These are phyloP conservation scores for Danielozyma ontarioensis DNA, from an alignment of 805 yeast species.

Conservation along the genomic window DNA sequence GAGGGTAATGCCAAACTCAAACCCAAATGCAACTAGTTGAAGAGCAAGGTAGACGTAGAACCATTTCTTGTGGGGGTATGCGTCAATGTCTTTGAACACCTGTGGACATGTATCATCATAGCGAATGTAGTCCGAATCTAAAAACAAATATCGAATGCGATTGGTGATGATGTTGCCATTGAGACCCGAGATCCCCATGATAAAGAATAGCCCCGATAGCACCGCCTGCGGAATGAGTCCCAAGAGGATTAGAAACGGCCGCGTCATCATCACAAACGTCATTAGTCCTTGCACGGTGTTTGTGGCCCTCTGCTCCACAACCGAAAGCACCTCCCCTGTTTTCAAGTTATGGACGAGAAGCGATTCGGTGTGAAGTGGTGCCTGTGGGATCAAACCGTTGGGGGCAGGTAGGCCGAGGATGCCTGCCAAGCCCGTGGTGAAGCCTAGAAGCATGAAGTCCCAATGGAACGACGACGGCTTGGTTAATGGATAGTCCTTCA, in stretches of 20 bases:
- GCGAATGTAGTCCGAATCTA: constrained; percentile 44
- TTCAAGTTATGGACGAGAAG: constrained; percentile 50
- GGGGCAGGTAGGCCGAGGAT: constrained; percentile 92
- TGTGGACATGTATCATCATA: constrained; percentile 33
- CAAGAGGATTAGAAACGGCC: constrained; percentile 77
- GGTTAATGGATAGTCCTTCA: constrained; percentile 67
- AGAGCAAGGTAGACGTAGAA: constrained; percentile 52
- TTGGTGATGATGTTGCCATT: constrained; percentile 60
- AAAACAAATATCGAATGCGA: constrained; percentile 56
- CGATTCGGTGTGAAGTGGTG: constrained; percentile 86
- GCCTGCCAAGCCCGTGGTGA: constrained; percentile 85
- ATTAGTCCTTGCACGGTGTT: constrained; percentile 81
- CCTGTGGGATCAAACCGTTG: constrained; percentile 95
- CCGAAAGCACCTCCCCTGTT: constrained; percentile 39
- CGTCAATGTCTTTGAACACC: constrained; percentile 25
- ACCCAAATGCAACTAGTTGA: constrained; percentile 64
- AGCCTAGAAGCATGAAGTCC: constrained; percentile 80
- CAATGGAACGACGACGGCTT: constrained; percentile 92
- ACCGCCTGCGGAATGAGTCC: constrained; percentile 91
- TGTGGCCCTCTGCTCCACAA: constrained; percentile 87
- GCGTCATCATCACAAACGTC: constrained; percentile 81
- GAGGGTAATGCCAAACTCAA: constrained; percentile 80
- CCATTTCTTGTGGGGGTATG: constrained; percentile 36
- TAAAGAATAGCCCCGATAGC: constrained; percentile 84
- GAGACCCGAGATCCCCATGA: constrained; percentile 85